Base-by-base conservation (phyloP, 1,284 basidiomycete genomes). In the Cutaneotrichosporon sp. region DNA sequence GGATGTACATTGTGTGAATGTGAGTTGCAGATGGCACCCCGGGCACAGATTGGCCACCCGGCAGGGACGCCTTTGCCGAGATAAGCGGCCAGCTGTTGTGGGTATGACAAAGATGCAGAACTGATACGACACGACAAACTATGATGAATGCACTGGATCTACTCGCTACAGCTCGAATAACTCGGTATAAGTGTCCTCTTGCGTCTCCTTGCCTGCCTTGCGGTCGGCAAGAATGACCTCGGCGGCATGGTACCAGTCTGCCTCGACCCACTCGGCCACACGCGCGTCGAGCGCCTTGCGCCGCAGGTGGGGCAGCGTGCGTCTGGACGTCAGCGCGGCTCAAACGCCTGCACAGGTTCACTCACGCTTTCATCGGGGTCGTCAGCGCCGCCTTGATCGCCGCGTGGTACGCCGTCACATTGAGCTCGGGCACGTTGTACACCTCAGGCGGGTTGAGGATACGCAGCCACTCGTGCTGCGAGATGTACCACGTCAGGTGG, bases 341-440 rank as follows among this genome's bases (percentile, higher is more conserved):
- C 26, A 7, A 30, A 30, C 5, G 26, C 10, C 7, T 5, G 26
- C 26, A 30, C 26, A 10, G 26, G 26, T 30, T 5, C n/a, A 62
- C 54, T 42, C 46, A 58, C 49, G 58, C 57, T 30, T 58, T 54
- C 33, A 64, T 55, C 2, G 58, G 58, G 0, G 55, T 55, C 23
- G 38, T 39, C 33, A 63, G 26, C 0, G 61, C 63, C 13, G 37
- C 33, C 44, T 54, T 21, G 51, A 67, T 47, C 0, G 65, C 65
- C 15, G 23, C 41, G 4, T 60, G 38, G 21, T 65, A 56, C 20
- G 46, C 63, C 5, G 58, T 47, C 15, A 58, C 56, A 52, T 67
- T 57, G 51, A 46, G 44, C 42, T 56, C 52, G 18, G 52, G 48
- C 36, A 65, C 60, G 34, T 65, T 51, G 52, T 67, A 67, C 34